phyloP scores from a whole-genome alignment of 2,329 filamentous ascomycete species.

The Eutypella sp. region DNA sequence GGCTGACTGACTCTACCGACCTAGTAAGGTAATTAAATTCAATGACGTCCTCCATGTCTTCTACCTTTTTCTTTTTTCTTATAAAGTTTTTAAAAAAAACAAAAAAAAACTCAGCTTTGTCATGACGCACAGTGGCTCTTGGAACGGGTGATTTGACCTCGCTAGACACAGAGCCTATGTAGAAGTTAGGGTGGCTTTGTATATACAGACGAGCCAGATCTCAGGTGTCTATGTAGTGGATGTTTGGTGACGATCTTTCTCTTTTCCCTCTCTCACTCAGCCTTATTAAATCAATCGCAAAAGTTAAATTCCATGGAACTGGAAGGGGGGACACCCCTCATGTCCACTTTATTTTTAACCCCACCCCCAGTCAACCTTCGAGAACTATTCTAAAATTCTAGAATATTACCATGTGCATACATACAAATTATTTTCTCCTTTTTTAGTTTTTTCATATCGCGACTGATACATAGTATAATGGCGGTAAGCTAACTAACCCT shows the following conservation, averaged over 20 bases:
- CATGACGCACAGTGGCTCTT: constrained; percentile 1
- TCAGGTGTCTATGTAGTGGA: neutral
- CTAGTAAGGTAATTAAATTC: neutral
- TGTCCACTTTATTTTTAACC: neutral
- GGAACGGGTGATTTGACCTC: too few species aligned
- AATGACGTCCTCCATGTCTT: neutral
- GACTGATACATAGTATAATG: too few species aligned
- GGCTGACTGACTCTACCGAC: neutral
- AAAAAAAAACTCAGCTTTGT: too few species aligned
- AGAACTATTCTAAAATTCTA: neutral
- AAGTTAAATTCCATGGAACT: too few species aligned
- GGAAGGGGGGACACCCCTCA: too few species aligned
- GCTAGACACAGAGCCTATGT: too few species aligned
- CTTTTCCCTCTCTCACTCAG: too few species aligned
- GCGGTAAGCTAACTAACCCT: too few species aligned
- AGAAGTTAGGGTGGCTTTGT: too few species aligned
- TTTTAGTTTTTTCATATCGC: too few species aligned
- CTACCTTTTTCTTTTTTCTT: neutral
- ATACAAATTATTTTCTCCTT: too few species aligned
- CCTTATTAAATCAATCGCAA: neutral
- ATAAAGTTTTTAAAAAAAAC: too few species aligned
- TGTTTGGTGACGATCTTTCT: constrained; percentile 1
- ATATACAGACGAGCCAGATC: neutral
- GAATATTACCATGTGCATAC: neutral
- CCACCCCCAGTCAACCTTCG: neutral